A percentile compares a stretch with the other conserved stretches of the same genome.
Evolutionary conservation across 2,329 filamentous ascomycete species (phyloP).

Genomic region (Tolypocladium nubicola): DNA sequence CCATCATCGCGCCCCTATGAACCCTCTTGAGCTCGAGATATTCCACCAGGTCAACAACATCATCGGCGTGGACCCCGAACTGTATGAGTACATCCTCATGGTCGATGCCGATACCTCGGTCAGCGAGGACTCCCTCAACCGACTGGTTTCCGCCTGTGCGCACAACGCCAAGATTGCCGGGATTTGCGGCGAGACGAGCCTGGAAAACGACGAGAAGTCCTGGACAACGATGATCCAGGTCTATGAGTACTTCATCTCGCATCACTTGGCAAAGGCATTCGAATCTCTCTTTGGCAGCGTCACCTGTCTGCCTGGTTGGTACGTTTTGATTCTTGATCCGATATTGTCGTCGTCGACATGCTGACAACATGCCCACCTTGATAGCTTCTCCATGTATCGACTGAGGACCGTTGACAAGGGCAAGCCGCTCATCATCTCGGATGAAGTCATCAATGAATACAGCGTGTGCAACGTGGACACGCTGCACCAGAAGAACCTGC

Average conservation of each 20-base stretch:
- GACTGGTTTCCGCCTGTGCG: constrained; percentile 82
- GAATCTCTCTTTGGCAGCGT: constrained; percentile 96
- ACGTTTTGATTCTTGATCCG: constrained; percentile 31
- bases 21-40: constrained; percentile 90
- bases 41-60: constrained; percentile 99
- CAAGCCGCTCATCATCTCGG: constrained; percentile 86
- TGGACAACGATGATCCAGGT: constrained; percentile 99
- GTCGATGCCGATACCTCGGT: constrained; percentile 96
- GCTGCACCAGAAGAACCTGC: constrained; percentile 89
- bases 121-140: constrained; percentile 81
- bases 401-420: constrained; percentile 88
- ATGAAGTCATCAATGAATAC: constrained; percentile 81
- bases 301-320: constrained; percentile 98
- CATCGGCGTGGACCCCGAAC: constrained; percentile 91
- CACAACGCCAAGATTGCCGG: constrained; percentile 94
- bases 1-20: constrained; percentile 90
- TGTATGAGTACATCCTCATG: constrained; percentile 97
- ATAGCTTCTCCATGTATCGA: constrained; percentile 97
- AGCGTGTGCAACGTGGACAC: constrained; percentile 84
- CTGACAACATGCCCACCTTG: background rate
- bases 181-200: constrained; percentile 92
- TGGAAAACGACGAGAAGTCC: constrained; percentile 88
- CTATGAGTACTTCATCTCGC: constrained; percentile 98
- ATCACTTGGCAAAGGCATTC: constrained; percentile 93
- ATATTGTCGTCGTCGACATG: background rate